Evolutionary conservation across 1,284 basidiomycete genomes (phyloP), one percentile per base, ranked within the genome.

Genomic region (Rhodotorula sp.): DNA sequence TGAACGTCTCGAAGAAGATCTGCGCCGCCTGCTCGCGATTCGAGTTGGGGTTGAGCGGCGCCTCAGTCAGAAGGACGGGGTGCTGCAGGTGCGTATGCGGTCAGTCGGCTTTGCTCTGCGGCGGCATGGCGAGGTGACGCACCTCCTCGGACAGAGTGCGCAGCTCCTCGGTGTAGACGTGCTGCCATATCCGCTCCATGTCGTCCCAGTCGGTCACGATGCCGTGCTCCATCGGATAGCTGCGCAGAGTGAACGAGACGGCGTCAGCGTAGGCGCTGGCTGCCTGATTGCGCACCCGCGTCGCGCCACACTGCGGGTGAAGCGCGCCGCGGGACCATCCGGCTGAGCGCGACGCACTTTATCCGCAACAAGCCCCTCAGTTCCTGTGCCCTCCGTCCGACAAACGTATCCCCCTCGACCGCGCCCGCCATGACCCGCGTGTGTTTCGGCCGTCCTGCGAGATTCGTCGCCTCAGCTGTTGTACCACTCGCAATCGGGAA

Each of bases 1-100:
- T 99, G 88, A 97, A 97, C 7, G 95, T 97, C 80, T 98, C 95
- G 82, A 97, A 98, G 83, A 98, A 97, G 84, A 97, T 96, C 82
- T 97, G 94, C 13, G 95, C 95, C 25, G 95, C 93, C 61, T 93
- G 86, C 81, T 97, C 95, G 74, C 95, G 88, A 82, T 98, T 97
- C 80, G 89, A 90, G 77, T 93, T 88, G 71, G 95, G 95, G 82
- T 98, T 98, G 67, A 97, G 84, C 4, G 95, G 95, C 57, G 94
- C 94, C 84, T 97, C 94, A 23, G 94, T 97, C 66, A 97, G 84
- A 67, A 97, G 84, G 46, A 99, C 97, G 49, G 97, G 96, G 82
- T 99, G 96, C 93, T 98, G 78, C 49, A 75, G 66, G 68, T 12
- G 46, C n/a, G 8, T 23, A 21, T 49, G 45, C 58, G 13, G 21